Percentiles rank a stretch among this genome's conserved stretches.
These are phyloP conservation scores for Pyrenophora seminiperda DNA, from an alignment of 2,329 filamentous ascomycete genomes.

Conservation along the genomic window DNA sequence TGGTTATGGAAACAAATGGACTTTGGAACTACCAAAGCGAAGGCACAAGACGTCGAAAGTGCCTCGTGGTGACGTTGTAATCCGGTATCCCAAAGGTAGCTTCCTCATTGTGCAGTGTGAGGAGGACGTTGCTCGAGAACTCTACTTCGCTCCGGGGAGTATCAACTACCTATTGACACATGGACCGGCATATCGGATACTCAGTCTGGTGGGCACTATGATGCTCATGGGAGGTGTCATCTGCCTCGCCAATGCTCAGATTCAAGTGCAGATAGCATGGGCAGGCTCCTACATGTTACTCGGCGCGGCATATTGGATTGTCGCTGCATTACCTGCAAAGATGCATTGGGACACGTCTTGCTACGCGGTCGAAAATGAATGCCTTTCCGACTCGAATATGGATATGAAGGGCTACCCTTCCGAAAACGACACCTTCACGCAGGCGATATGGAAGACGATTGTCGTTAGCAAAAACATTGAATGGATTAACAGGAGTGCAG, in stretches of 20 bases:
- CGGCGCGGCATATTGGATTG: constrained; percentile 58
- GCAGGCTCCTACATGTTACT: constrained; percentile 57
- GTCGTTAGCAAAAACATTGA: constrained; percentile 51
- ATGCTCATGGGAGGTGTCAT: constrained; percentile 61
- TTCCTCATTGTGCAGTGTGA: constrained; percentile 57
- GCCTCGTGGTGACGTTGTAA: constrained; percentile 54
- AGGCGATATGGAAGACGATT: constrained; percentile 57
- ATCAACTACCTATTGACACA: constrained; percentile 54
- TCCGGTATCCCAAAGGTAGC: constrained; percentile 57
- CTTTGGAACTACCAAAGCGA: constrained; percentile 50
- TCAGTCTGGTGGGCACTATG: constrained; percentile 57
- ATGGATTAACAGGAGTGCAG: constrained; percentile 51
- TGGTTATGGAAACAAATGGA: constrained; percentile 58
- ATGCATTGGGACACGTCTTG: constrained; percentile 56
- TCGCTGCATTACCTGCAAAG: constrained; percentile 54
- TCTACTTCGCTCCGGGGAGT: constrained; percentile 59
- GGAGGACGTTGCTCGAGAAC: constrained; percentile 57
- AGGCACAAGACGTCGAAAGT: constrained; percentile 34
- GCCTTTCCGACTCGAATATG: constrained; percentile 43
- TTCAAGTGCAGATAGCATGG: constrained; percentile 56
- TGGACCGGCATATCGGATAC: constrained; percentile 51
- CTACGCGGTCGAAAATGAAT: constrained; percentile 50
- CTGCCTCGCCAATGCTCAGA: constrained; percentile 56
- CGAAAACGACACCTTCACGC: constrained; percentile 50
- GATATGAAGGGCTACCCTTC: constrained; percentile 40